Conservation (phyloP, 176 grass and related monocot genomes). For the Pontederia crassipes region DNA sequence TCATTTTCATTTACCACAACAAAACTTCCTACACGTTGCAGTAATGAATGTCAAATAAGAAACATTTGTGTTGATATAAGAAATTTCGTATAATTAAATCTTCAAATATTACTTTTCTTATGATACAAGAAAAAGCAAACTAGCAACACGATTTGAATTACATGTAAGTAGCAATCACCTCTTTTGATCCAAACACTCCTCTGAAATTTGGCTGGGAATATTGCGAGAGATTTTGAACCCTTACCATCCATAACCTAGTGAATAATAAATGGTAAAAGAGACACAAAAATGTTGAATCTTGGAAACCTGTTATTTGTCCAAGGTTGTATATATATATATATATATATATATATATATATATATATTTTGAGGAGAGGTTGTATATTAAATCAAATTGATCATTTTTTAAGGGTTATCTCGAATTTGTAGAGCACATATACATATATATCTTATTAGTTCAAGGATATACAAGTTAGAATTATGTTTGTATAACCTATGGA, state of each 20-base stretch:
- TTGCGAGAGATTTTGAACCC: slow-evolving; percentile 61
- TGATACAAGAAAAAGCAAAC: background rate
- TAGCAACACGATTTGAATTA: background rate
- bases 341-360: too few species aligned
- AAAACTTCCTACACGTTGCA: slow-evolving; percentile 49
- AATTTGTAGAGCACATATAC: too few species aligned
- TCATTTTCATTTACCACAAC: slow-evolving; percentile 66
- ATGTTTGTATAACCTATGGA: too few species aligned
- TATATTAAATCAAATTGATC: too few species aligned
- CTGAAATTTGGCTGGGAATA: slow-evolving; percentile 90
- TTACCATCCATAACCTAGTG: slow-evolving; percentile 76
- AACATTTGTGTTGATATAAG: background rate
- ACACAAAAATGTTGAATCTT: background rate
- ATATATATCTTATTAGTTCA: too few species aligned
- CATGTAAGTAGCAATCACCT: slow-evolving; percentile 19
- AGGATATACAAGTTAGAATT: too few species aligned
- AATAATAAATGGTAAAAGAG: slow-evolving; percentile 5
- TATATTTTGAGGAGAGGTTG: too few species aligned
- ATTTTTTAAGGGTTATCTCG: too few species aligned
- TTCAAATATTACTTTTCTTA: background rate
- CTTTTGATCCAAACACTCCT: slow-evolving; percentile 97
- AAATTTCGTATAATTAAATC: background rate
- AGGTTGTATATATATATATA: too few species aligned
- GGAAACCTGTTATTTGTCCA: background rate
- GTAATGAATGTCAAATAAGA: background rate